phyloP scores from a whole-genome alignment of 73 alveolate species.

The Symbiodinium natans region DNA sequence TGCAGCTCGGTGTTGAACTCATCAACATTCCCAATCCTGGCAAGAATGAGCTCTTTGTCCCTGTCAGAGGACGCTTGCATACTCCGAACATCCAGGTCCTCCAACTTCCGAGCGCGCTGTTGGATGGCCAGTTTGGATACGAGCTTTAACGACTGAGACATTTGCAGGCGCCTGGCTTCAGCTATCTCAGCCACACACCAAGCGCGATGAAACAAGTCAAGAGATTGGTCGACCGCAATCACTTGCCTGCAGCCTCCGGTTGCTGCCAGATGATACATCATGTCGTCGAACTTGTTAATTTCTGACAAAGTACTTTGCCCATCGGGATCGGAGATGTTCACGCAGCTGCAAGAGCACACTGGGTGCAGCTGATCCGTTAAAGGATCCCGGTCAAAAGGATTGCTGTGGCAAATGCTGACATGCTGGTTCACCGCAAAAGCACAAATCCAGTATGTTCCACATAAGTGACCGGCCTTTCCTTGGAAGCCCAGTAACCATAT shows the following conservation, averaged over 20 bases:
- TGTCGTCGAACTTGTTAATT: neutral
- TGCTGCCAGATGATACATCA: conserved; percentile 15
- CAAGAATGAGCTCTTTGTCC: conserved; percentile 10
- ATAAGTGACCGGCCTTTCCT: neutral
- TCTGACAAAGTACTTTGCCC: neutral
- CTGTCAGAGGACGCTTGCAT: neutral
- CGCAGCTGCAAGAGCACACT: conserved; percentile 28
- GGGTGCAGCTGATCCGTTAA: conserved; percentile 6
- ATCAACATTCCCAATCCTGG: neutral
- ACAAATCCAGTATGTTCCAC: neutral
- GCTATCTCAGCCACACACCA: conserved; percentile 35
- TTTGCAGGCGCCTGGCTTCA: conserved; percentile 4
- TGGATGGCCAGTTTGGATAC: neutral
- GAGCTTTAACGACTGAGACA: neutral
- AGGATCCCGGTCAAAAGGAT: conserved; percentile 12
- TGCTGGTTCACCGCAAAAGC: conserved; percentile 36
- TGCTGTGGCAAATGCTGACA: neutral
- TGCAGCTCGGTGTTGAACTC: conserved; percentile 41
- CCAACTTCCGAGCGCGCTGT: neutral
- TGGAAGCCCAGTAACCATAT: too few species aligned
- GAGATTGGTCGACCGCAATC: neutral
- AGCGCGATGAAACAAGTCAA: neutral
- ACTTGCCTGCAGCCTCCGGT: conserved; percentile 4
- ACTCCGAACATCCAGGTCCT: neutral
- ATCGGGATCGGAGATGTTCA: neutral